phyloP scores from a whole-genome alignment of 2,329 filamentous ascomycete genomes.

The Onygenales sp. region DNA sequence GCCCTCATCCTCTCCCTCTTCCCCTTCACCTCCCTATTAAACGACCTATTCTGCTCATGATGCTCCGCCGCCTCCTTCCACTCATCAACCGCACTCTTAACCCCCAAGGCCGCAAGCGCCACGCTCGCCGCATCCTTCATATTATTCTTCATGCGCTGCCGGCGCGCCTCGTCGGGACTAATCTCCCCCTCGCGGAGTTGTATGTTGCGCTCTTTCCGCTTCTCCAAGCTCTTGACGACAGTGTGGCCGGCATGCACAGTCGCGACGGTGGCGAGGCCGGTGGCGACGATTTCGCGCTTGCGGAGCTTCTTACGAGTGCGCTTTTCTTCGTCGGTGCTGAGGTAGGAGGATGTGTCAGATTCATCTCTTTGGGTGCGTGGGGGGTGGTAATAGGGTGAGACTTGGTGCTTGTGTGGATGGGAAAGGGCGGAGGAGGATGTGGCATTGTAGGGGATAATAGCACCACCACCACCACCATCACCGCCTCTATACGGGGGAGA shows the following conservation, averaged over 20 bases:
- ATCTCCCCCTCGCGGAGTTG: conserved; percentile 56
- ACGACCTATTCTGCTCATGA: conserved; percentile 46
- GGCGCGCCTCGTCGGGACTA: conserved; percentile 51
- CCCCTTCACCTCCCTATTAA: conserved; percentile 41
- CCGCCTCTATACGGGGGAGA: conserved; percentile 14
- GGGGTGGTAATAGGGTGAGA: conserved; percentile 6
- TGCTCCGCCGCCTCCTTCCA: conserved; percentile 60
- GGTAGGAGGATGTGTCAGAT: conserved; percentile 34
- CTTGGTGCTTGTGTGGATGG: conserved; percentile 13
- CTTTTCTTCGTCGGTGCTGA: conserved; percentile 52
- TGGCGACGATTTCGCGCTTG: conserved; percentile 57
- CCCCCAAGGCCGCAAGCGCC: conserved; percentile 57
- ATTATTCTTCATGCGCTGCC: conserved; percentile 54
- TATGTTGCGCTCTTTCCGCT: conserved; percentile 51
- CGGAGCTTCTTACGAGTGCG: conserved; percentile 53
- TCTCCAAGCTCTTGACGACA: conserved; percentile 54
- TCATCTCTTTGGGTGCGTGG: conserved; percentile 22
- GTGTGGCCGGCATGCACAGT: conserved; percentile 61
- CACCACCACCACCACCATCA: background rate
- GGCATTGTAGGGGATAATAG: background rate
- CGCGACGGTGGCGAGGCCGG: conserved; percentile 57
- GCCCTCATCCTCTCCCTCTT: conserved; percentile 7
- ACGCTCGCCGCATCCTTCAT: conserved; percentile 57
- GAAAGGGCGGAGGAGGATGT: conserved; percentile 7
- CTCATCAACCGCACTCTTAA: conserved; percentile 56